These are phyloP conservation scores for Daedaleopsis nitida DNA, from an alignment of 768 basidiomycete genomes.

Conservation along the genomic window DNA sequence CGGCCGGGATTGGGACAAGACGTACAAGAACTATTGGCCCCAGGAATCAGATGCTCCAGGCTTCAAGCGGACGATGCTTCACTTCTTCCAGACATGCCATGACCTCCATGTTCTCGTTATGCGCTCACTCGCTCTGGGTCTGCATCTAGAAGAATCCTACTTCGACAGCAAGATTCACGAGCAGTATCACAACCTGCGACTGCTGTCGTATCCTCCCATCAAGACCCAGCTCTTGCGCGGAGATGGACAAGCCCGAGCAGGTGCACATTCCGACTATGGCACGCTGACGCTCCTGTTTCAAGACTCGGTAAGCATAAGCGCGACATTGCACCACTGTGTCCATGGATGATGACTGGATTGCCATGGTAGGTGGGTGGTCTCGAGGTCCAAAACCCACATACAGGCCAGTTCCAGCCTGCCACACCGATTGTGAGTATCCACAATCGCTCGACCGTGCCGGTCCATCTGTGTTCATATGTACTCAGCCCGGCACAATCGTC, in stretches of 20 bases:
- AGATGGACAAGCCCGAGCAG: conserved; percentile 78
- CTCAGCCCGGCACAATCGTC: conserved; percentile 76
- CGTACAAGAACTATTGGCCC: conserved; percentile 84
- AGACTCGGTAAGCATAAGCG: conserved; percentile 1
- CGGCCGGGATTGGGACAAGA: conserved; percentile 78
- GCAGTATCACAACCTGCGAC: conserved; percentile 78
- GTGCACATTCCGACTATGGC: conserved; percentile 70
- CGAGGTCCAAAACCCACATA: conserved; percentile 81
- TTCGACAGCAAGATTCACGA: conserved; percentile 77
- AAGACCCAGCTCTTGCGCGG: conserved; percentile 54
- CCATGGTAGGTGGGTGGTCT: conserved; percentile 68
- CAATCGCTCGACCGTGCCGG: not conserved
- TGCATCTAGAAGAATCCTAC: conserved; percentile 70
- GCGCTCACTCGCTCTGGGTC: conserved; percentile 83
- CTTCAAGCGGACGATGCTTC: conserved; percentile 74
- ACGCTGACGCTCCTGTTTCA: conserved; percentile 13
- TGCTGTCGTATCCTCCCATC: conserved; percentile 83
- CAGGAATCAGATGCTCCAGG: conserved; percentile 57
- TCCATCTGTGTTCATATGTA: not conserved
- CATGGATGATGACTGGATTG: too few species aligned
- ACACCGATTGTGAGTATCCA: conserved; percentile 64
- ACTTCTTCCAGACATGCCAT: conserved; percentile 81
- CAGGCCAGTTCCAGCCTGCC: conserved; percentile 69
- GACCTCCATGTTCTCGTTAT: conserved; percentile 75
- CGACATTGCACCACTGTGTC: conserved; percentile 45